Evolutionary conservation across 2,329 filamentous ascomycete species (phyloP).

Genomic region (Fusarium veterinarium): DNA sequence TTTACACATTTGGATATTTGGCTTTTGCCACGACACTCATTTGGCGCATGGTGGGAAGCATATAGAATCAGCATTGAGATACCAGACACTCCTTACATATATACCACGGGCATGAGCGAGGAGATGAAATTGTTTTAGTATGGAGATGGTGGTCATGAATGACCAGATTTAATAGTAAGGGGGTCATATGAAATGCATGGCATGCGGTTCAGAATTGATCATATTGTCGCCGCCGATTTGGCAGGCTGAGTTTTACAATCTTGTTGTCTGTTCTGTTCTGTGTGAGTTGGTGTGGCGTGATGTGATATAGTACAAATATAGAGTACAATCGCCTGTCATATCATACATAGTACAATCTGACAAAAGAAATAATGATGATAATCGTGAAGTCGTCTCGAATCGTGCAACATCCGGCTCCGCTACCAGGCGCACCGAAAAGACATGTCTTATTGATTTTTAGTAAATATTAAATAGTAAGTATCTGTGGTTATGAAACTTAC

Average conservation of each 20-base stretch:
- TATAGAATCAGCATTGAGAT: constrained; percentile 35
- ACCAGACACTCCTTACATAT: constrained; percentile 43
- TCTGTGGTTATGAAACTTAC: background rate
- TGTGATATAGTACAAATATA: background rate
- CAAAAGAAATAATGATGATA: background rate
- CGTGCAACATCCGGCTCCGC: constrained; percentile 6
- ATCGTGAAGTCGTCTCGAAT: constrained; percentile 21
- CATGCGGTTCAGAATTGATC: constrained; percentile 20
- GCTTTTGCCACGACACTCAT: constrained; percentile 39
- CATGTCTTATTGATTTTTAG: background rate
- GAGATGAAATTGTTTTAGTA: background rate
- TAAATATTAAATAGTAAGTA: too few species aligned
- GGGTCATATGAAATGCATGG: background rate
- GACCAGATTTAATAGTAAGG: constrained; percentile 17
- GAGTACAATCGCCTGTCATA: background rate
- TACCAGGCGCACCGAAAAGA: constrained; percentile 16
- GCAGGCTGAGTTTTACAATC: constrained; percentile 21
- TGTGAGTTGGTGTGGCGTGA: background rate
- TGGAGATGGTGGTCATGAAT: background rate
- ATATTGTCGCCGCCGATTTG: constrained; percentile 19
- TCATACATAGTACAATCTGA: background rate
- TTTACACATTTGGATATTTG: constrained; percentile 22
- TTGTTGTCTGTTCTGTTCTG: background rate
- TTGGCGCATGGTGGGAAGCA: constrained; percentile 39
- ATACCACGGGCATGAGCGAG: constrained; percentile 13